Percentiles rank a stretch among this genome's conserved stretches.
These are phyloP conservation scores for Boletus sp. DNA, from an alignment of 768 basidiomycete genomes.

Conservation along the genomic window DNA sequence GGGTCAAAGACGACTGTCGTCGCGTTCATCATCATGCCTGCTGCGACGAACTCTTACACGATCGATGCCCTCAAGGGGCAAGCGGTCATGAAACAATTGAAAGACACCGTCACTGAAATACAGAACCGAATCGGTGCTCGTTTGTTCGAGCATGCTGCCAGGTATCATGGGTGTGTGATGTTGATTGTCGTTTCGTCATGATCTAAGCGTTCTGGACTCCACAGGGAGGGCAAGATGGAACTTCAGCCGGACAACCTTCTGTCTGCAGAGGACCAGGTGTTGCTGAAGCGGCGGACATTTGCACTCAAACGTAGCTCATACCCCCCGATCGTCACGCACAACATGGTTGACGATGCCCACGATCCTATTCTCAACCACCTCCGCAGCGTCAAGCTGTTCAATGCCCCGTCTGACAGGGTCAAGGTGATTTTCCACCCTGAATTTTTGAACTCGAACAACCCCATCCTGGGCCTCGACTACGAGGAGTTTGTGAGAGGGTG, in stretches of 20 bases:
- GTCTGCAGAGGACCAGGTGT: constrained; percentile 88
- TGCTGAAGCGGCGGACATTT: constrained; percentile 94
- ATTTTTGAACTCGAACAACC: constrained; percentile 97
- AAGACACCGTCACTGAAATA: constrained; percentile 94
- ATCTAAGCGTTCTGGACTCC: not conserved
- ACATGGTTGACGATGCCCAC: constrained; percentile 90
- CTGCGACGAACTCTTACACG: constrained; percentile 93
- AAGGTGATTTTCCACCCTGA: constrained; percentile 99
- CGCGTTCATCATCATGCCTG: constrained; percentile 99
- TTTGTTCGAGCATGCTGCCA: constrained; percentile 91
- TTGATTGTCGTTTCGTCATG: not conserved
- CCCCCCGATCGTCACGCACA: constrained; percentile 98
- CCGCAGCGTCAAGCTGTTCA: constrained; percentile 92
- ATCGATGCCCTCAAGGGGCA: constrained; percentile 97
- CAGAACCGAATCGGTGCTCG: constrained; percentile 90
- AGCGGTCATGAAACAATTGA: constrained; percentile 94
- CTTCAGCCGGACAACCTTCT: constrained; percentile 76
- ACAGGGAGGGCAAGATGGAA: constrained; percentile 70
- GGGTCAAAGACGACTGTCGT: constrained; percentile 84
- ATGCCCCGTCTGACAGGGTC: constrained; percentile 82
- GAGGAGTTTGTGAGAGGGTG: constrained; percentile 99
- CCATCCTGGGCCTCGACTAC: constrained; percentile 95
- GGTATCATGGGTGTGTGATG: constrained; percentile 79
- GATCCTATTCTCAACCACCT: constrained; percentile 97
- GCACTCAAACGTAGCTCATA: constrained; percentile 92